Base-by-base conservation (phyloP, 345 rosid species). In the Salix caprea region DNA sequence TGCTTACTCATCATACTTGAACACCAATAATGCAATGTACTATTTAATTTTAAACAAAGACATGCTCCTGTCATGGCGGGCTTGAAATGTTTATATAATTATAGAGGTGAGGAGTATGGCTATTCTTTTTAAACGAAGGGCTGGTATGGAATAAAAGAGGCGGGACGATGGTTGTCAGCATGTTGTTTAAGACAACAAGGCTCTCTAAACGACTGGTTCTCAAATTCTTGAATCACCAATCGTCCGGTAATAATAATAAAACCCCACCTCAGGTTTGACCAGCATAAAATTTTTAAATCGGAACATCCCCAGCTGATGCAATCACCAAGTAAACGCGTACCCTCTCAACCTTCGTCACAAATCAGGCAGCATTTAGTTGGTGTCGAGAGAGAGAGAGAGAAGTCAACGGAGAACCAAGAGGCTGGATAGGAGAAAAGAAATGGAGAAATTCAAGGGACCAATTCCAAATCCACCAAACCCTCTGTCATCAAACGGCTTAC, bases 391-490 rank as follows among this genome's bases (percentile, higher is more conserved):
- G 56, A 30, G 66, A 73, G 65, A 34, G 76, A 73, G 76, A 73
- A 72, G 86, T 84, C 87, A 84, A 85, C 83, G 58, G 68, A 23
- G 67, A 52, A 36, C 65, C 18, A 64, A 52, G 78, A 60, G 76
- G 44, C 75, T 72, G 73, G 67, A 50, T 62, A 78, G 76, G 46
- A 76, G 39, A 37, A 76, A 82, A 73, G 67, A 82, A 68, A 75
- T 68, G 76, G 71, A 28, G 7, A 56, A 32, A 71, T 65, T 36
- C 32, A 7, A 48, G 36, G 67, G 73, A 70, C 79, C 81, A 69
- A 28, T 84, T 79, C 85, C 69, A 62, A 65, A 73, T 73, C 58
- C 71, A 67, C 14, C 79, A 61, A 60, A 61, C 50, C 78, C 48
- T 10, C 30, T 36, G 42, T 54, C 74, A 67, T 52, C 75, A 75